Evolutionary conservation across 108 stramenopile species (phyloP).

Genomic region (Cyclotella sp.): DNA sequence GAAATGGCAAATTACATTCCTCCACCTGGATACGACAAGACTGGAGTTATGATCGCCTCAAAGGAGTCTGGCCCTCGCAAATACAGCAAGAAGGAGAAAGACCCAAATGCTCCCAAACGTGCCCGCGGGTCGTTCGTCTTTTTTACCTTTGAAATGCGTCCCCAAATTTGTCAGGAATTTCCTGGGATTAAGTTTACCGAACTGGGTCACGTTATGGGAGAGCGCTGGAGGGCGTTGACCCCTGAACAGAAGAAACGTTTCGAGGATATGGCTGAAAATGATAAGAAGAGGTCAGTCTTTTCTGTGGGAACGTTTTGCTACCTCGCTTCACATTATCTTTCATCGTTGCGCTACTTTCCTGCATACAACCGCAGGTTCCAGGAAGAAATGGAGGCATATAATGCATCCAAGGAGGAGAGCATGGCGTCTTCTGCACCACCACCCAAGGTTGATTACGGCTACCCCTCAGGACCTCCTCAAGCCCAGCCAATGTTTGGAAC

Average conservation of each 20-base stretch:
- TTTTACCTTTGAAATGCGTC: conserved; percentile 48
- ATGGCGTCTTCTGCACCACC: not conserved
- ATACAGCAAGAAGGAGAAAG: conserved; percentile 46
- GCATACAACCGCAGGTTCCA: conserved; percentile 31
- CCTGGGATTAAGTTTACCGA: conserved; percentile 79
- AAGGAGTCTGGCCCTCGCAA: not conserved
- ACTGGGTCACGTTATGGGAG: conserved; percentile 72
- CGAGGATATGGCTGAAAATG: conserved; percentile 63
- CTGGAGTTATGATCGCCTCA: conserved; percentile 4
- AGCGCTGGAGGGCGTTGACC: conserved; percentile 70
- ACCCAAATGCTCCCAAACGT: conserved; percentile 58
- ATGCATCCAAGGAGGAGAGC: conserved; percentile 18
- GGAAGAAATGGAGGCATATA: conserved; percentile 58
- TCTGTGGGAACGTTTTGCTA: not conserved
- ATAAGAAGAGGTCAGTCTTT: conserved; percentile 55
- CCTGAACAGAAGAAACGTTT: conserved; percentile 71
- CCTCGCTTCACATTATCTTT: not conserved
- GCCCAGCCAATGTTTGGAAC: not conserved
- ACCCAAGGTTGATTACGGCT: not conserved
- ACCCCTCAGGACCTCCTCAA: not conserved
- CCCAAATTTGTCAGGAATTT: conserved; percentile 59
- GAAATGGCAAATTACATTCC: conserved; percentile 41
- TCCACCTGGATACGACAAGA: conserved; percentile 32
- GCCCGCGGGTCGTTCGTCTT: conserved; percentile 49
- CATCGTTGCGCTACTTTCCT: not conserved